Conservation (phyloP, 2,329 filamentous ascomycete genomes). For the Ophiocordyceps sinensis region DNA sequence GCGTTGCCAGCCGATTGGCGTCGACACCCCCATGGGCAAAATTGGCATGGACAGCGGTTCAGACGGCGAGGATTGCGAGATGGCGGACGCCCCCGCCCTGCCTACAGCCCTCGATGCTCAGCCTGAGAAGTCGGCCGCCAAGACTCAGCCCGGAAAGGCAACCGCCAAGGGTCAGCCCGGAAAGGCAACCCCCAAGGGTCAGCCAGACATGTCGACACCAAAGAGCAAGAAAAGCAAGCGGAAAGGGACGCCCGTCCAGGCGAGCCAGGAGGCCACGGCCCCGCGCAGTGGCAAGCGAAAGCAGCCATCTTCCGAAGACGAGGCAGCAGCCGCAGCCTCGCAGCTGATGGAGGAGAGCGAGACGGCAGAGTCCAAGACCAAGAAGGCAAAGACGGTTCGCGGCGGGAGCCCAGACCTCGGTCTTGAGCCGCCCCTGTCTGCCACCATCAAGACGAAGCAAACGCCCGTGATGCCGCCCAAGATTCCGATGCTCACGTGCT, state of each 20-base stretch:
- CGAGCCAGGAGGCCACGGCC: conserved; percentile 4
- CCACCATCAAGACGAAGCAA: conserved; percentile 13
- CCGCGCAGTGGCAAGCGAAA: conserved; percentile 22
- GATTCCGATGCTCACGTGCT: conserved; percentile 10
- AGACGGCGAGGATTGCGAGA: conserved; percentile 28
- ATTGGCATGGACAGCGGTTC: conserved; percentile 24
- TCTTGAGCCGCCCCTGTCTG: conserved; percentile 12
- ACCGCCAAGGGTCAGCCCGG: conserved; percentile 6
- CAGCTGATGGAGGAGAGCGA: conserved; percentile 20
- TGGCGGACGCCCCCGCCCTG: conserved; percentile 23
- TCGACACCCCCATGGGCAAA: conserved; percentile 18
- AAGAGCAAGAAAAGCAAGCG: conserved; percentile 7
- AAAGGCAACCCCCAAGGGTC: conserved; percentile 8
- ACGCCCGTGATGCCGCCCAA: conserved; percentile 18
- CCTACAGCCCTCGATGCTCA: conserved; percentile 6
- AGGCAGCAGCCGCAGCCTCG: conserved; percentile 17
- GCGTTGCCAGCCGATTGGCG: conserved; percentile 53
- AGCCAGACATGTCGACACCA: conserved; percentile 12
- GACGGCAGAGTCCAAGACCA: conserved; percentile 24
- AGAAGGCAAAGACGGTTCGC: conserved; percentile 21
- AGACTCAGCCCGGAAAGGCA: conserved; percentile 8
- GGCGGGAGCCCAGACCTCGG: conserved; percentile 19
- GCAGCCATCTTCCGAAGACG: conserved; percentile 21
- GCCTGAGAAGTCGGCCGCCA: background rate
- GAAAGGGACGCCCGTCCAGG: background rate